phyloP scores from a whole-genome alignment of 768 basidiomycete species.

The Hysterangium stoloniferum region DNA sequence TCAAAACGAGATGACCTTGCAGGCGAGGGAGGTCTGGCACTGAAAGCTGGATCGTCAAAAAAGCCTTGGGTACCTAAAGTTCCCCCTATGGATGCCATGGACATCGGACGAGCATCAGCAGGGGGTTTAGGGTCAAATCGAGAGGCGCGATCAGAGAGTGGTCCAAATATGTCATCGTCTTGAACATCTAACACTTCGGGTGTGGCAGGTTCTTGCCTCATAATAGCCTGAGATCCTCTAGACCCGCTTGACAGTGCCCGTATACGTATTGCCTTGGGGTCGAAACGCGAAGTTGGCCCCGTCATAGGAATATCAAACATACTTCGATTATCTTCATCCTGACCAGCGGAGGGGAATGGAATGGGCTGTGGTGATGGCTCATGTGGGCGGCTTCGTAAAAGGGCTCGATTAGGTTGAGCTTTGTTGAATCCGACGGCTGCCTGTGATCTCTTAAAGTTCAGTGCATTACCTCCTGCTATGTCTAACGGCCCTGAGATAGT shows the following conservation, averaged over 20 bases:
- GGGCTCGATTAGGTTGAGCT: slow-evolving; percentile 27
- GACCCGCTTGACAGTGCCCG: slow-evolving; percentile 41
- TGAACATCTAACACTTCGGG: slow-evolving; percentile 20
- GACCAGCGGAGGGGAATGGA: slow-evolving; percentile 48
- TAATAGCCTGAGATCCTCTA: neutral
- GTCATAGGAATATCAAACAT: slow-evolving; percentile 27
- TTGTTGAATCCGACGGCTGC: slow-evolving; percentile 19
- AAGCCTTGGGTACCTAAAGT: slow-evolving; percentile 38
- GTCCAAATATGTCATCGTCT: slow-evolving; percentile 28
- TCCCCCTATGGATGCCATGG: slow-evolving; percentile 4
- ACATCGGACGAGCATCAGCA: slow-evolving; percentile 1
- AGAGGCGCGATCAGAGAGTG: slow-evolving; percentile 33
- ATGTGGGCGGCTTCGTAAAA: slow-evolving; percentile 25
- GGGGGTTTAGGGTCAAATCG: slow-evolving; percentile 37
- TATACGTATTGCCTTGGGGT: slow-evolving; percentile 24
- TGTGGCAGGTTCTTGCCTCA: neutral
- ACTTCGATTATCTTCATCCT: slow-evolving; percentile 20
- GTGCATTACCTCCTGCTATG: slow-evolving; percentile 37
- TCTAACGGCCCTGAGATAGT: slow-evolving; percentile 55
- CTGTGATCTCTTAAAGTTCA: slow-evolving; percentile 34
- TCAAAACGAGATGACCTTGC: slow-evolving; percentile 68
- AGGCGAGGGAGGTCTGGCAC: slow-evolving; percentile 54
- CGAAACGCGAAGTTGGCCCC: slow-evolving; percentile 23
- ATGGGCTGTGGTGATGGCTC: slow-evolving; percentile 35
- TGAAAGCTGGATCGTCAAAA: slow-evolving; percentile 54